Evolutionary conservation across 345 rosid species (phyloP).

Genomic region (Hibiscus trionum): DNA sequence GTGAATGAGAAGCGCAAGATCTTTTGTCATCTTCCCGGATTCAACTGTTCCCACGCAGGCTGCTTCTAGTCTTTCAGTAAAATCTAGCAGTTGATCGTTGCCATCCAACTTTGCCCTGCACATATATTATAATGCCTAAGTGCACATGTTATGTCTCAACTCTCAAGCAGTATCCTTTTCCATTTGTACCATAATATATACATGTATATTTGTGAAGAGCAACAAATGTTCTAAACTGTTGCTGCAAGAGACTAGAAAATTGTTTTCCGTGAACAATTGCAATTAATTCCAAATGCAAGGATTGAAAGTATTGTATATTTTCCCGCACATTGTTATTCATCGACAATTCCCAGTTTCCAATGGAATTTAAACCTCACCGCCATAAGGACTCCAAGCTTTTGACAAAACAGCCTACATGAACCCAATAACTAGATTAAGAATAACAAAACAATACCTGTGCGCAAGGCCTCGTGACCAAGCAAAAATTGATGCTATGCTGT

Average conservation of each 20-base stretch:
- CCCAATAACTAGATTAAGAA: not conserved
- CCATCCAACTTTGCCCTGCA: conserved; percentile 74
- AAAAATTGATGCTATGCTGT: conserved; percentile 84
- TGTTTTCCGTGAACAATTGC: too few relatives aligned
- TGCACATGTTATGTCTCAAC: not conserved
- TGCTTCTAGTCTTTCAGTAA: conserved; percentile 65
- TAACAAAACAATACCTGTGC: conserved; percentile 39
- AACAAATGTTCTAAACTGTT: too few relatives aligned
- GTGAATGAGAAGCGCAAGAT: conserved; percentile 61
- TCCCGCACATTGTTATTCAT: not conserved
- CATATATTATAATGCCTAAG: conserved; percentile 9
- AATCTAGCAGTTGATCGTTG: conserved; percentile 51
- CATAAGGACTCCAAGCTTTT: not conserved
- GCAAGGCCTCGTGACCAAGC: conserved; percentile 87
- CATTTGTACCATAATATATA: too few relatives aligned
- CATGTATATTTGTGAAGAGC: too few relatives aligned
- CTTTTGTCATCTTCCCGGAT: conserved; percentile 80
- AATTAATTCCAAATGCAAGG: not conserved
- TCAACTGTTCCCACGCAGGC: conserved; percentile 63
- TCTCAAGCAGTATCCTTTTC: not conserved
- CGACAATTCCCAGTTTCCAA: not conserved
- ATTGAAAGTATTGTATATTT: not conserved
- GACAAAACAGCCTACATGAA: not conserved
- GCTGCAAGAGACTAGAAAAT: too few relatives aligned
- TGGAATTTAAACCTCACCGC: not conserved